phyloP scores from a whole-genome alignment of 192 early-diverging fungal genomes.

The Coemansia erecta region DNA sequence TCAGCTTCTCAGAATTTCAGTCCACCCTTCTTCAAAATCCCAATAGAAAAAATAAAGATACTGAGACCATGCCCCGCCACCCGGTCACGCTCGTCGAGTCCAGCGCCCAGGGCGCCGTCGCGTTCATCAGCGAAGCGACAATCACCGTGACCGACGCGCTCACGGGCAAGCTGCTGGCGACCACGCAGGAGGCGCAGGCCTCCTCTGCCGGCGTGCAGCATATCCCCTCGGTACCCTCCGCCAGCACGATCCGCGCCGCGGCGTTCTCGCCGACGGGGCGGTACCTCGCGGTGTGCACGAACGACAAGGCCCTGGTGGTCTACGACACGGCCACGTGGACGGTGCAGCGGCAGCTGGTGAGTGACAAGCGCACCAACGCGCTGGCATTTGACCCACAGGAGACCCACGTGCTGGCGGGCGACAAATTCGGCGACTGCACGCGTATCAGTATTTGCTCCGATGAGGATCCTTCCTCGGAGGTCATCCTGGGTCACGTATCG shows the following conservation, averaged over 20 bases:
- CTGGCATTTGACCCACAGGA: constrained; percentile 67
- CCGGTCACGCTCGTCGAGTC: constrained; percentile 30
- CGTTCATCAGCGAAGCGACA: constrained; percentile 21
- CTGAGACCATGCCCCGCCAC: background rate
- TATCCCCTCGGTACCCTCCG: constrained; percentile 21
- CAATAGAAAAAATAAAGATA: too few relatives aligned
- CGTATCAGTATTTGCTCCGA: background rate
- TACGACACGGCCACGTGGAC: constrained; percentile 63
- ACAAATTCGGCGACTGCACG: constrained; percentile 97
- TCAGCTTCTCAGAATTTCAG: too few relatives aligned
- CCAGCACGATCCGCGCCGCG: constrained; percentile 50
- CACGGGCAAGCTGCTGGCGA: constrained; percentile 29
- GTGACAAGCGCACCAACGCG: constrained; percentile 72
- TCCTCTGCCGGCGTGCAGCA: constrained; percentile 3
- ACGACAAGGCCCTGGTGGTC: constrained; percentile 67
- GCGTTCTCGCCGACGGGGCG: constrained; percentile 59
- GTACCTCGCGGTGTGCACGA: constrained; percentile 61
- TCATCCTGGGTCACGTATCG: constrained; percentile 89
- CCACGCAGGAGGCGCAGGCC: constrained; percentile 8
- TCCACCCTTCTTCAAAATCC: too few relatives aligned
- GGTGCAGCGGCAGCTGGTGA: constrained; percentile 43
- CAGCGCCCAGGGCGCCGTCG: constrained; percentile 24
- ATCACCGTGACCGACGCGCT: constrained; percentile 33
- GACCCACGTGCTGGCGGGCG: constrained; percentile 68
- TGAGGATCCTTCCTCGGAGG: constrained; percentile 19